Percentiles rank a stretch among this genome's conserved stretches.
These are phyloP conservation scores for Boletus rubescentipes DNA, from an alignment of 768 basidiomycete species.

Conservation along the genomic window DNA sequence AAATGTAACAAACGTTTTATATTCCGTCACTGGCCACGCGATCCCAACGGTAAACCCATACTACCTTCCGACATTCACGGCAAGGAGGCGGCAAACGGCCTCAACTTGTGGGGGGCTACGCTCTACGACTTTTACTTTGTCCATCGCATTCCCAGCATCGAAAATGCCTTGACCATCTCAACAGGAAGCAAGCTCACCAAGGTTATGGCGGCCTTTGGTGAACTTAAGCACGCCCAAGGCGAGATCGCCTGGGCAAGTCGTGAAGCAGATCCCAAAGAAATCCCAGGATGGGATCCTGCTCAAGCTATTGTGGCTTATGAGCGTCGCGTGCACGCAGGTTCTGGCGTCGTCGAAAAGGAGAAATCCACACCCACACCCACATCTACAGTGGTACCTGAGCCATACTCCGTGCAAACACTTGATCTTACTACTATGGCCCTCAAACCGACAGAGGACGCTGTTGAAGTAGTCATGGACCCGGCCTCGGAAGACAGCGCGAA, in stretches of 20 bases:
- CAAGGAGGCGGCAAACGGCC: conserved; percentile 22
- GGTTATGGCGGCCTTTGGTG: conserved; percentile 18
- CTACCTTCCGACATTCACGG: conserved; percentile 9
- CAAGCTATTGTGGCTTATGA: conserved; percentile 14
- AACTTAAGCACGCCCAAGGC: conserved; percentile 15
- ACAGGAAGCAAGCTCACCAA: conserved; percentile 25
- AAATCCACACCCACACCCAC: not conserved
- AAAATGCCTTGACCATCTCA: conserved; percentile 1
- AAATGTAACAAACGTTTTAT: conserved; percentile 10
- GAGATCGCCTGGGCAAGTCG: conserved; percentile 21
- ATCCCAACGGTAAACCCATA: conserved; percentile 23
- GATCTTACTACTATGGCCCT: not conserved
- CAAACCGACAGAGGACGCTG: not conserved
- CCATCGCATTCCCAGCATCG: not conserved
- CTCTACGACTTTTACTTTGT: conserved; percentile 30
- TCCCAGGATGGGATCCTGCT: conserved; percentile 16
- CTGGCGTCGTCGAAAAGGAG: not conserved
- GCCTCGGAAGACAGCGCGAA: not conserved
- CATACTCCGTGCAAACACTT: not conserved
- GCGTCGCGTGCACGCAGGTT: not conserved
- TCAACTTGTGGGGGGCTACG: conserved; percentile 28
- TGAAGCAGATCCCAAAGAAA: conserved; percentile 21
- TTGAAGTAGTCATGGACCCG: not conserved
- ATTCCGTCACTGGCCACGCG: conserved; percentile 28
- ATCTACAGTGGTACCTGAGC: not conserved